These are phyloP conservation scores for Solanum corneliomulleri DNA, from an alignment of 257 asterid species.

Conservation along the genomic window DNA sequence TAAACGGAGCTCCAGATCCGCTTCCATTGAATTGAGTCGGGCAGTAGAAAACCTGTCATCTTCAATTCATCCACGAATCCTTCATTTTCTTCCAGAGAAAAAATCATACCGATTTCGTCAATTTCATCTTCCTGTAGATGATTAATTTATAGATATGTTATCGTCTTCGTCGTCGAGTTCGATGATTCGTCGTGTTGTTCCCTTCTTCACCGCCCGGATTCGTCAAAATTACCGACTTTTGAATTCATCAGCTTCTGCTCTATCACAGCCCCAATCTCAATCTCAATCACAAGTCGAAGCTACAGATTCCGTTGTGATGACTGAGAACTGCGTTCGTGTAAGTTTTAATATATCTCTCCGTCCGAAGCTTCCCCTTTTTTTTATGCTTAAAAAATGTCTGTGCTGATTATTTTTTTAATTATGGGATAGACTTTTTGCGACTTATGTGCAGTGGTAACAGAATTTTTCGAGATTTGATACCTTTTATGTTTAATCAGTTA, in stretches of 20 bases:
- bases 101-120: background rate
- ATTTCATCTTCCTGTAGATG: background rate
- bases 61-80: background rate
- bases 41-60: background rate
- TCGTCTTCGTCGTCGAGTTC: slow-evolving; percentile 31
- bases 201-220: slow-evolving; percentile 42
- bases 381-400: background rate
- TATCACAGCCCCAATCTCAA: slow-evolving; percentile 9
- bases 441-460: background rate
- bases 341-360: background rate
- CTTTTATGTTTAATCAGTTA: background rate
- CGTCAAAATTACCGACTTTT: slow-evolving; percentile 51
- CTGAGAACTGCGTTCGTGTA: slow-evolving; percentile 77
- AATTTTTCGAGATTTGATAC: background rate
- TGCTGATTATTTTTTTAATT: background rate
- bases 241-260: slow-evolving; percentile 27
- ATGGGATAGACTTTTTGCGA: background rate
- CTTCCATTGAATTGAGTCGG: background rate
- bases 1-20: background rate
- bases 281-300: slow-evolving; percentile 24
- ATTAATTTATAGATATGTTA: slow-evolving; percentile 8
- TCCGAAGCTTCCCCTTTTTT: background rate
- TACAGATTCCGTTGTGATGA: slow-evolving; percentile 30
- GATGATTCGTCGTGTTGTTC: slow-evolving; percentile 43
- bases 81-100: background rate